Percentiles rank a stretch among this genome's conserved stretches.
phyloP scores from a whole-genome alignment of 2,329 filamentous ascomycete genomes.

The Onygenales sp. region DNA sequence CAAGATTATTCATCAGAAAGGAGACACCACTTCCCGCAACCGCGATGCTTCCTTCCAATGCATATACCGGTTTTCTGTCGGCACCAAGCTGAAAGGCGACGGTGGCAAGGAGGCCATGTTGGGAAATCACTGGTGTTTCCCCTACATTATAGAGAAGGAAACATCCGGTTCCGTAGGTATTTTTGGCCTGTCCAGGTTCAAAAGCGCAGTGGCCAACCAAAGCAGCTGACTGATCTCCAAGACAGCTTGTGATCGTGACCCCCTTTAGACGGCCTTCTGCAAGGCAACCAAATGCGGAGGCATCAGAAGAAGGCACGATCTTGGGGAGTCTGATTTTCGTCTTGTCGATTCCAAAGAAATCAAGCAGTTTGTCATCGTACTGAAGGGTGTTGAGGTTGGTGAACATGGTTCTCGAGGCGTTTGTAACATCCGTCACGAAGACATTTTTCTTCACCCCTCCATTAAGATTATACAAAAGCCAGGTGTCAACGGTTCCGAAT shows the following conservation, averaged over 20 bases:
- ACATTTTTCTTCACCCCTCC: slow-evolving; percentile 58
- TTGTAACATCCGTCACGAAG: slow-evolving; percentile 77
- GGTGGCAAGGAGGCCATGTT: slow-evolving; percentile 72
- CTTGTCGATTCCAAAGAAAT: slow-evolving; percentile 69
- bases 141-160: slow-evolving; percentile 88
- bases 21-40: slow-evolving; percentile 75
- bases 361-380: slow-evolving; percentile 67
- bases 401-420: slow-evolving; percentile 88
- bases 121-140: slow-evolving; percentile 73
- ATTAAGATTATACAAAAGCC: slow-evolving; percentile 75
- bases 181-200: slow-evolving; percentile 72
- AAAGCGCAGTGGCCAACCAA: slow-evolving; percentile 82
- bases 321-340: slow-evolving; percentile 65
- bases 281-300: slow-evolving; percentile 61
- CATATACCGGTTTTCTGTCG: slow-evolving; percentile 60
- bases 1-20: slow-evolving; percentile 59
- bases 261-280: slow-evolving; percentile 57
- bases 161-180: slow-evolving; percentile 84
- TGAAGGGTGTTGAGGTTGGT: slow-evolving; percentile 75
- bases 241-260: slow-evolving; percentile 66
- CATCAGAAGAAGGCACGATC: slow-evolving; percentile 72
- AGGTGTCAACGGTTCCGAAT: slow-evolving; percentile 82
- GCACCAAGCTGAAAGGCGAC: slow-evolving; percentile 77
- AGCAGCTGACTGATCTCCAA: slow-evolving; percentile 80
- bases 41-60: slow-evolving; percentile 73